A percentile compares a stretch with the other conserved stretches of the same genome.
phyloP scores from a whole-genome alignment of 306 rosid species.

The Fagus sylvatica region DNA sequence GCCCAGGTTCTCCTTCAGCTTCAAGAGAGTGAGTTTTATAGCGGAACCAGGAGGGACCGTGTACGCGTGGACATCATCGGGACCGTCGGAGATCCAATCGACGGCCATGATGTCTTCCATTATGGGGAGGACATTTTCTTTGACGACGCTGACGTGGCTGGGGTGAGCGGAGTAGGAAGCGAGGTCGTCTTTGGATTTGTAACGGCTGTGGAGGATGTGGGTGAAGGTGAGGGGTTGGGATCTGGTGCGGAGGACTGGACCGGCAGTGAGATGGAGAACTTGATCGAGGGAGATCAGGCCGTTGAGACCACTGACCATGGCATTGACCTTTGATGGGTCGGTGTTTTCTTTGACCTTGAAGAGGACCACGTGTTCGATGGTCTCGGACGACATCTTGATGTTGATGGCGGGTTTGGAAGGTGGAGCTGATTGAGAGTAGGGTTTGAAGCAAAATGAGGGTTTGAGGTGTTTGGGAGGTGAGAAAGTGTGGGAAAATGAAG shows the following conservation, averaged over 20 bases:
- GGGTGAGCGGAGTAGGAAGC: constrained; percentile 58
- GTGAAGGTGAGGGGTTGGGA: constrained; percentile 68
- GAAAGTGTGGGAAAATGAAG: constrained; percentile 26
- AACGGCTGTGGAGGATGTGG: constrained; percentile 86
- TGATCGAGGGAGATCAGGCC: constrained; percentile 57
- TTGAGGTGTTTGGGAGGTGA: constrained; percentile 25
- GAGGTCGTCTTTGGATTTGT: constrained; percentile 64
- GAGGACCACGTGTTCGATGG: constrained; percentile 77
- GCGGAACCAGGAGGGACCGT: constrained; percentile 56
- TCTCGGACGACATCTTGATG: constrained; percentile 36
- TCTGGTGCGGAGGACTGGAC: constrained; percentile 61
- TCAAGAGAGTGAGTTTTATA: constrained; percentile 54
- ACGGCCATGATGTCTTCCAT: constrained; percentile 86
- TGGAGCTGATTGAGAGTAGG: not conserved
- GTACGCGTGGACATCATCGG: constrained; percentile 15
- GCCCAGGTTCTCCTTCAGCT: constrained; percentile 58
- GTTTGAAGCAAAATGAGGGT: constrained; percentile 16
- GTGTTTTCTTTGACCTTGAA: constrained; percentile 78
- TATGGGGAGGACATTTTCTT: constrained; percentile 61
- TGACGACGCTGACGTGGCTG: constrained; percentile 65
- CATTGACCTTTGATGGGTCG: constrained; percentile 54
- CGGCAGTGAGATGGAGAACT: constrained; percentile 64
- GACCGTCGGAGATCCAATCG: constrained; percentile 64
- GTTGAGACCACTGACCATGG: constrained; percentile 55
- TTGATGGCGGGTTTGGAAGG: constrained; percentile 11